phyloP scores from a whole-genome alignment of 805 yeast species.

The Metschnikowia shivogae region DNA sequence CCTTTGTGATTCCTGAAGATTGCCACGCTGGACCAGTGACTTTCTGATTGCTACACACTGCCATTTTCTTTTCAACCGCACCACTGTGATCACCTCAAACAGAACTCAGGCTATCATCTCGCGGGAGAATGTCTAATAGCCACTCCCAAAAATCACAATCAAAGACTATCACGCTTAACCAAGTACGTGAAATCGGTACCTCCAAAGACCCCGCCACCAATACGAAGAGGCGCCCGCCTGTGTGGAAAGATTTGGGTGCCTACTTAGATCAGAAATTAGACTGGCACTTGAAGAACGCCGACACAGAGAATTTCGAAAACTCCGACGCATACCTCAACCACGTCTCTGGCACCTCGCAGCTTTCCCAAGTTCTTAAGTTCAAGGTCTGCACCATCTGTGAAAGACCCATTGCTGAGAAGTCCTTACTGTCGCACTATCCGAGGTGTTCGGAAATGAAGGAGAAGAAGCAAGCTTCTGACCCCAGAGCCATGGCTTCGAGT shows the following conservation, averaged over 20 bases:
- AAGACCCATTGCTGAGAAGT: constrained; percentile 39
- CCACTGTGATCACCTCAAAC: not conserved
- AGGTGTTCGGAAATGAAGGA: constrained; percentile 39
- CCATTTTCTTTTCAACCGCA: not conserved
- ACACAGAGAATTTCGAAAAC: constrained; percentile 13
- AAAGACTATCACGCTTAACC: constrained; percentile 15
- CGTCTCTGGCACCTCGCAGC: constrained; percentile 24
- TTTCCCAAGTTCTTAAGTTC: constrained; percentile 33
- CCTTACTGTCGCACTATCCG: constrained; percentile 28
- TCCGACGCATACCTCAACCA: constrained; percentile 22
- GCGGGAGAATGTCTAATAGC: constrained; percentile 16
- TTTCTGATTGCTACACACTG: not conserved
- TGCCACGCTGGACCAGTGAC: constrained; percentile 3
- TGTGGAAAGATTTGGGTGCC: constrained; percentile 45
- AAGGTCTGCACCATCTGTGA: constrained; percentile 37
- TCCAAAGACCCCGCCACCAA: constrained; percentile 3
- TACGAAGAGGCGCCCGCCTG: constrained; percentile 17
- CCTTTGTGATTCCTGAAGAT: not conserved
- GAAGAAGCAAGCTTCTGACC: constrained; percentile 22
- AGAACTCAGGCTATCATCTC: constrained; percentile 5
- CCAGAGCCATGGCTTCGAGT: constrained; percentile 9
- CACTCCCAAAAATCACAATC: constrained; percentile 8
- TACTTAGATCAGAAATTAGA: constrained; percentile 38
- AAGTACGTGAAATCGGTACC: constrained; percentile 14
- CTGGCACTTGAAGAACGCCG: constrained; percentile 21